Evolutionary conservation across 2,329 filamentous ascomycete species (phyloP).

Genomic region (Plenodomus tracheiphilus): DNA sequence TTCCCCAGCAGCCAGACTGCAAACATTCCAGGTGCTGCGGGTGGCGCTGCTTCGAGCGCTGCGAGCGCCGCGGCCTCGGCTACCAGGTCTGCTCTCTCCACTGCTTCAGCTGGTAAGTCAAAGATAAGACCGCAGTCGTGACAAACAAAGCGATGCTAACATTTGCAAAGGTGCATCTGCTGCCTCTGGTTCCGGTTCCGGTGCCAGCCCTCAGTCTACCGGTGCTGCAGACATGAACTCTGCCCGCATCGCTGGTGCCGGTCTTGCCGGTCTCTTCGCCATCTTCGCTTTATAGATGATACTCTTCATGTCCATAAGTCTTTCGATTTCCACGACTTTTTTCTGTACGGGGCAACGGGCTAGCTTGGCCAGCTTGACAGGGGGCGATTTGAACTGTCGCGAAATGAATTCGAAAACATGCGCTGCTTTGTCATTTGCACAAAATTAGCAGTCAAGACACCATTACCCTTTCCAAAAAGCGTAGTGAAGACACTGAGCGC

Average conservation of each 20-base stretch:
- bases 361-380: not conserved
- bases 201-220: constrained; percentile 23
- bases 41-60: constrained; percentile 19
- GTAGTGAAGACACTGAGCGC: not conserved
- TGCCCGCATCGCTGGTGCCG: constrained; percentile 38
- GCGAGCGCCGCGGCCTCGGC: constrained; percentile 20
- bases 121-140: not conserved
- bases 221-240: constrained; percentile 37
- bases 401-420: not conserved
- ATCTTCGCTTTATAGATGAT: constrained; percentile 43
- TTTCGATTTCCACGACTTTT: not conserved
- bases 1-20: constrained; percentile 50
- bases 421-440: not conserved
- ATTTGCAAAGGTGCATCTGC: constrained; percentile 2
- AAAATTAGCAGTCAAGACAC: not conserved
- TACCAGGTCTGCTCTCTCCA: constrained; percentile 11
- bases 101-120: constrained; percentile 21
- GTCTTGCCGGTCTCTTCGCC: constrained; percentile 43
- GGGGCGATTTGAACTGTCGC: not conserved
- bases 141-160: constrained; percentile 6
- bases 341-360: not conserved
- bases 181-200: constrained; percentile 28
- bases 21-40: constrained; percentile 22
- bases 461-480: not conserved
- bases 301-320: not conserved